These are phyloP conservation scores for Sclerotinia trifoliorum DNA, from an alignment of 2,329 filamentous ascomycete genomes.

Conservation along the genomic window DNA sequence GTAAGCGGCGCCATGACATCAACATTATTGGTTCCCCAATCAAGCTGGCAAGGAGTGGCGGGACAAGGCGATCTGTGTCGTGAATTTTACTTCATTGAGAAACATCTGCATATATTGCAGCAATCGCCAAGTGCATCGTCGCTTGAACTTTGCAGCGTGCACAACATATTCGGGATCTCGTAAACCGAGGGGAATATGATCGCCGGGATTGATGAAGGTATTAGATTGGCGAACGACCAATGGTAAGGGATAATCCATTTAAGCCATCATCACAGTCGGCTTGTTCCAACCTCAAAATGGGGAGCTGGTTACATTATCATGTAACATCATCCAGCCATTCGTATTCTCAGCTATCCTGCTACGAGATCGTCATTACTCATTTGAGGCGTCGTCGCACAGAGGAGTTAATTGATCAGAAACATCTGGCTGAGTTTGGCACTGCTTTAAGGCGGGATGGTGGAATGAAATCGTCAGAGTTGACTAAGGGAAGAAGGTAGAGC, in stretches of 20 bases:
- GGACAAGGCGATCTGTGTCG: not conserved
- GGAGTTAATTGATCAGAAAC: not conserved
- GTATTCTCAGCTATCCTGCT: not conserved
- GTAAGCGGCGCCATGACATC: too few species aligned
- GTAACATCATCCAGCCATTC: not conserved
- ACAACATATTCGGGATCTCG: not conserved
- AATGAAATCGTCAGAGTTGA: not conserved
- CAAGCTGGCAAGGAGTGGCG: not conserved
- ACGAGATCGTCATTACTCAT: not conserved
- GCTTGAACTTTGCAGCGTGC: not conserved
- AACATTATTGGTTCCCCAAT: not conserved
- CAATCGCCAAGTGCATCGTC: not conserved
- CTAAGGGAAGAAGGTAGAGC: too few species aligned
- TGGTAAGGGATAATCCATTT: not conserved
- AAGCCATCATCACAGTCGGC: not conserved
- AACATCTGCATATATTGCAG: not conserved
- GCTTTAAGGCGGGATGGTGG: not conserved
- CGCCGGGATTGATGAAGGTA: not conserved
- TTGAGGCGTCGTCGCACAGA: not conserved
- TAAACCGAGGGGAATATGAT: not conserved
- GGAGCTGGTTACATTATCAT: not conserved
- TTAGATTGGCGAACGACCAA: not conserved
- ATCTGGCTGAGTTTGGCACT: not conserved
- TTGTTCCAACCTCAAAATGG: not conserved
- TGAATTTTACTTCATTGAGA: not conserved